Conservation (phyloP, 345 rosid genomes). For the Lepidium aucheri region DNA sequence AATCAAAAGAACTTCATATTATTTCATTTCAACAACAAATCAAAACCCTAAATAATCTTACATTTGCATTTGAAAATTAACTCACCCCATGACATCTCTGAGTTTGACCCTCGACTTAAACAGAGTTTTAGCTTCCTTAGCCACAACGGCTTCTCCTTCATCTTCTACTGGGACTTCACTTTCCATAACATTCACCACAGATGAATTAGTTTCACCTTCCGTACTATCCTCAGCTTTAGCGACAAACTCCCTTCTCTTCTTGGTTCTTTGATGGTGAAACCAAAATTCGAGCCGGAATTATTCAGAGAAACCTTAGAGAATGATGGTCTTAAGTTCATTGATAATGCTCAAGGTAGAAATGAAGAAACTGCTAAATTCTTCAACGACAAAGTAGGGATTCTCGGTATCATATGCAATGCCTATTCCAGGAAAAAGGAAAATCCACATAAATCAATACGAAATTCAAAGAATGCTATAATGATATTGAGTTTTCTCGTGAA, state of each 20-base stretch:
- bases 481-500: neutral
- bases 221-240: conserved; percentile 48
- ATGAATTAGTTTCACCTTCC: conserved; percentile 32
- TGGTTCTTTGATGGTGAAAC: conserved; percentile 21
- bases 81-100: conserved; percentile 24
- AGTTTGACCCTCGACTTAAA: conserved; percentile 10
- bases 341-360: conserved; percentile 22
- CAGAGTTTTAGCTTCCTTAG: conserved; percentile 34
- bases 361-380: conserved; percentile 42
- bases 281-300: conserved; percentile 21
- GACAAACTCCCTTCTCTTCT: conserved; percentile 34
- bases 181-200: conserved; percentile 22
- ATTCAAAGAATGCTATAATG: neutral
- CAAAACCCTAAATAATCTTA: neutral
- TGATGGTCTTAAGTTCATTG: conserved; percentile 15
- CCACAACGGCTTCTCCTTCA: conserved; percentile 23
- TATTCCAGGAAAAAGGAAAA: neutral
- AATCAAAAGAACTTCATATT: neutral
- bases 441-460: neutral
- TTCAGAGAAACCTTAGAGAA: conserved; percentile 15
- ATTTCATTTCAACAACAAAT: neutral
- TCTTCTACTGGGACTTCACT: conserved; percentile 7
- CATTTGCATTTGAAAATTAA: neutral
- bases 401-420: conserved; percentile 48
- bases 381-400: conserved; percentile 27